phyloP scores from a whole-genome alignment of 495 filamentous ascomycete species.

The Xylaria venustula region DNA sequence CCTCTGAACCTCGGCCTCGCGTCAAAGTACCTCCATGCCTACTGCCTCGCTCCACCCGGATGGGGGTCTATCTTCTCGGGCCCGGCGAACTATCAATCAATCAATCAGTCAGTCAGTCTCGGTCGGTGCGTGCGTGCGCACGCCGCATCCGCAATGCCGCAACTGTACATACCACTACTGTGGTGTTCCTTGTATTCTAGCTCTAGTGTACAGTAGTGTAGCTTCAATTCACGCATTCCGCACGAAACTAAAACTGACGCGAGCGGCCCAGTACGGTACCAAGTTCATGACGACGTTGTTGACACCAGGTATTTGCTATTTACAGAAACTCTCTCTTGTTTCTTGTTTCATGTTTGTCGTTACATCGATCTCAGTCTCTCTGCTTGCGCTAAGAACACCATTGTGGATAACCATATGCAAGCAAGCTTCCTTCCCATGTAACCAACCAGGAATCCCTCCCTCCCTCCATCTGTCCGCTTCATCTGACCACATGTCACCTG shows the following conservation, averaged over 20 bases:
- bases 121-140: background rate
- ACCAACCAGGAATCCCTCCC: background rate
- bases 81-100: background rate
- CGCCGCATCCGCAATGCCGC: background rate
- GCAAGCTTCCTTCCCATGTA: background rate
- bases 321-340: conserved; percentile 3
- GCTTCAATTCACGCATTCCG: background rate
- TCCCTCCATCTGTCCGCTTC: background rate
- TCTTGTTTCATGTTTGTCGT: conserved; percentile 10
- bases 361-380: background rate
- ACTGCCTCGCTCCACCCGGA: background rate
- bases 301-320: background rate
- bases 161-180: no score
- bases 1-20: background rate
- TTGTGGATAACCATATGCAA: background rate
- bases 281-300: background rate
- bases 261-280: background rate
- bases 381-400: background rate
- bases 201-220: background rate
- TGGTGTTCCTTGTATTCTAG: no score
- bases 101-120: no score
- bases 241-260: conserved; percentile 6
- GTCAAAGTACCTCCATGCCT: background rate
- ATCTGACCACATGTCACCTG: background rate
- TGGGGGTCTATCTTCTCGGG: background rate